These are phyloP conservation scores for Batrachochytrium dendrobatidis DNA, from an alignment of 371 early-diverging fungal species.

Conservation along the genomic window DNA sequence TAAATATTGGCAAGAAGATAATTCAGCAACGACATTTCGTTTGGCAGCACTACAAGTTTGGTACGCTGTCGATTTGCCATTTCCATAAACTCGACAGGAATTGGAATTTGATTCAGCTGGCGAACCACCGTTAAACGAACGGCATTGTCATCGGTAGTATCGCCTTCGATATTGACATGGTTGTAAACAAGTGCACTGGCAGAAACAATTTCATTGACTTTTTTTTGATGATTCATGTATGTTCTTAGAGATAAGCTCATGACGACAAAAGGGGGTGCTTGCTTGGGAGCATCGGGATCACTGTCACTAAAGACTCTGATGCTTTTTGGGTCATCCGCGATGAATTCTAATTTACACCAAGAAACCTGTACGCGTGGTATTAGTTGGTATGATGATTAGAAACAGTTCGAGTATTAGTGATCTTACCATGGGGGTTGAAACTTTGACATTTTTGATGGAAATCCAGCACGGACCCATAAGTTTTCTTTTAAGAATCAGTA, in stretches of 20 bases:
- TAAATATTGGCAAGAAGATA: constrained; percentile 65
- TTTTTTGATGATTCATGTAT: constrained; percentile 68
- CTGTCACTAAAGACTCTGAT: constrained; percentile 46
- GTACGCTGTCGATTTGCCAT: constrained; percentile 20
- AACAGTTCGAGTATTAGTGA: not conserved
- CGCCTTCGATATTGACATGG: constrained; percentile 52
- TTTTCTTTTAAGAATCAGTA: constrained; percentile 83
- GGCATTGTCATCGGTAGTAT: constrained; percentile 39
- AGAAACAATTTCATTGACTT: constrained; percentile 81
- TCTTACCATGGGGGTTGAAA: constrained; percentile 24
- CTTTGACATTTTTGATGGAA: constrained; percentile 44
- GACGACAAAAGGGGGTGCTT: constrained; percentile 71
- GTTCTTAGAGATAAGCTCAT: constrained; percentile 80
- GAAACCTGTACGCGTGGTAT: constrained; percentile 39
- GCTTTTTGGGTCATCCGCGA: constrained; percentile 62
- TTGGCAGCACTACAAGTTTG: constrained; percentile 43
- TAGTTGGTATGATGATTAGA: not conserved
- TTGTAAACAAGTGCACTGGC: constrained; percentile 57
- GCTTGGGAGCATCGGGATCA: constrained; percentile 14
- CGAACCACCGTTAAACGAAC: constrained; percentile 60
- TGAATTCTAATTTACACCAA: constrained; percentile 82
- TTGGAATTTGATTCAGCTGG: constrained; percentile 51
- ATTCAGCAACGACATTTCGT: constrained; percentile 60
- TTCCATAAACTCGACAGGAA: constrained; percentile 57
- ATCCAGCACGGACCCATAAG: constrained; percentile 98